Conservation (phyloP, 73 alveolate species). For the Paramecium pentaurelia region DNA sequence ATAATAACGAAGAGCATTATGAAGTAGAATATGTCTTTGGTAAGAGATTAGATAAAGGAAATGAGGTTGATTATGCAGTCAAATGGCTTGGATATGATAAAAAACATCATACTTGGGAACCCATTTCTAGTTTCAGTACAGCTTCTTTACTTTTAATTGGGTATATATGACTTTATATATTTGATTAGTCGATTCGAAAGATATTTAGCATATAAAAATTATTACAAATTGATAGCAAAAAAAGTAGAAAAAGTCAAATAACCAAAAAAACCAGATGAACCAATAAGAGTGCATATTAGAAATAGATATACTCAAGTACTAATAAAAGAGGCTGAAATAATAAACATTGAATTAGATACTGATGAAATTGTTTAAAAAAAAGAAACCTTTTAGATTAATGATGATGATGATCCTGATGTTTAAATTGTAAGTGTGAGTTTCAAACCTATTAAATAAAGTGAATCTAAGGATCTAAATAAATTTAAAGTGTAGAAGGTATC, state of each 20-base stretch:
- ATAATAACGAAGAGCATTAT: neutral
- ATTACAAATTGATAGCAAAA: neutral
- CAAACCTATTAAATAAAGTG: neutral
- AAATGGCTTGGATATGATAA: slow-evolving; percentile 6
- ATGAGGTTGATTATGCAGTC: neutral
- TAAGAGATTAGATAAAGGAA: neutral
- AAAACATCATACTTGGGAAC: slow-evolving; percentile 1
- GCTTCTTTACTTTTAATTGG: neutral
- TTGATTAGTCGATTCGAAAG: neutral
- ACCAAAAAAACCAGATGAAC: neutral
- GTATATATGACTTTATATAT: neutral
- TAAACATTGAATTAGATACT: neutral
- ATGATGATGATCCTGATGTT: neutral
- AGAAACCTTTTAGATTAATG: neutral
- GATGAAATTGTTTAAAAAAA: neutral
- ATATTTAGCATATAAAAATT: neutral
- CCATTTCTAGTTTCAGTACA: neutral
- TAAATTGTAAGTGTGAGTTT: neutral
- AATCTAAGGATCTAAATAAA: neutral
- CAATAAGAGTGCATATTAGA: neutral
- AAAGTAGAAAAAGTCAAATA: neutral
- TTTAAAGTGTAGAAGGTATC: neutral
- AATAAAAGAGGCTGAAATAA: neutral
- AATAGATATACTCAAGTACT: neutral
- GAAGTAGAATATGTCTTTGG: slow-evolving; percentile 28